These are phyloP conservation scores for Sphaerosporella brunnea DNA, from an alignment of 495 filamentous ascomycete species.

Conservation along the genomic window DNA sequence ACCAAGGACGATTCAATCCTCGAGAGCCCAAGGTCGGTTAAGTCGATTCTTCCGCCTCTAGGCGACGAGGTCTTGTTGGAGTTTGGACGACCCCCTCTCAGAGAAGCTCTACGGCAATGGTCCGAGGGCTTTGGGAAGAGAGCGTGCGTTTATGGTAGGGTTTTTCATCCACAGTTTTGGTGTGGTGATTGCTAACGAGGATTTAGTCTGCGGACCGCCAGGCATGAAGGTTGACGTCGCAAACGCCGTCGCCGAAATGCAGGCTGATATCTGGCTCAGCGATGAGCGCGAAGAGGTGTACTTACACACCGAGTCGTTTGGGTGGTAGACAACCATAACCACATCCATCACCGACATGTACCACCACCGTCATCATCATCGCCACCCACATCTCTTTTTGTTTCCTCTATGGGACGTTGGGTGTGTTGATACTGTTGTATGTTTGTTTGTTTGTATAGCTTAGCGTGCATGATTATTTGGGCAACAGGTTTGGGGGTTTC, in stretches of 20 bases:
- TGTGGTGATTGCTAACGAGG: not conserved
- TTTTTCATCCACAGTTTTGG: not conserved
- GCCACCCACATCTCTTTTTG: no score
- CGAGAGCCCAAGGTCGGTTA: not conserved
- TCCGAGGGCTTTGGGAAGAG: slow-evolving; percentile 62
- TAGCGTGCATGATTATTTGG: no score
- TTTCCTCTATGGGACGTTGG: no score
- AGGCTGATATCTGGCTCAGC: slow-evolving; percentile 63
- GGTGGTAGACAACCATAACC: slow-evolving; percentile 24
- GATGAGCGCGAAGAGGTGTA: slow-evolving; percentile 74
- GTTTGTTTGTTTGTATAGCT: no score
- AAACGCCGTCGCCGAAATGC: slow-evolving; percentile 62
- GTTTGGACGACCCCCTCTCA: slow-evolving; percentile 78
- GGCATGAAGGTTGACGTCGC: slow-evolving; percentile 74
- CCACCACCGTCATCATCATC: no score
- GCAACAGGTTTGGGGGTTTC: no score
- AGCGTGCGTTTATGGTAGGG: slow-evolving; percentile 61
- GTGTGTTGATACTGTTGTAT: no score
- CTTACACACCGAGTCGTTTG: slow-evolving; percentile 64
- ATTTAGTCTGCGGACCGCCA: slow-evolving; percentile 58
- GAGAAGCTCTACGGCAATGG: slow-evolving; percentile 64
- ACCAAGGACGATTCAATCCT: slow-evolving; percentile 3
- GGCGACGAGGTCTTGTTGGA: slow-evolving; percentile 48
- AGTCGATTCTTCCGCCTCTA: slow-evolving; percentile 16
- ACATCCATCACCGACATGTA: no score